Percentiles rank a stretch among this genome's conserved stretches.
These are phyloP conservation scores for Ogataea neopini DNA, from an alignment of 805 yeast species.

Conservation along the genomic window DNA sequence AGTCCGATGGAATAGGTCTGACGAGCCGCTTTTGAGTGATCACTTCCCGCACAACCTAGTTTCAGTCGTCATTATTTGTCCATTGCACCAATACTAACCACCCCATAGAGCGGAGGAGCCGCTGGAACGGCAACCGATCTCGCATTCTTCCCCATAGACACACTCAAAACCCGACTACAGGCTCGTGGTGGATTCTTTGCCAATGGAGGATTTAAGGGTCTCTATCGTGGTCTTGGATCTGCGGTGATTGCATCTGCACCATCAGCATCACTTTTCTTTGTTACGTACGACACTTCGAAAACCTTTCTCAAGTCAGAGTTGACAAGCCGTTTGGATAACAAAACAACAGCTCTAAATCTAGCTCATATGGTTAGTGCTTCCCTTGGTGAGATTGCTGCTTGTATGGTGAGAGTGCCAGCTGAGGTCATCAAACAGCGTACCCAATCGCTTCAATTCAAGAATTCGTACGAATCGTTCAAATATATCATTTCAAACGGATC, in stretches of 20 bases:
- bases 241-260: constrained; percentile 97
- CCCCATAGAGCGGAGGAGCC: constrained; percentile 74
- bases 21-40: too few relatives aligned
- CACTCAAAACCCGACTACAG: constrained; percentile 90
- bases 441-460: constrained; percentile 62
- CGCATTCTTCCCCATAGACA: constrained; percentile 94
- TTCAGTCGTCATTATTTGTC: too few relatives aligned
- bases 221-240: constrained; percentile 90
- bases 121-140: constrained; percentile 97
- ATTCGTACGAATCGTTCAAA: constrained; percentile 68
- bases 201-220: constrained; percentile 92
- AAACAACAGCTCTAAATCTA: constrained; percentile 36
- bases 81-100: constrained; percentile 7
- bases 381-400: constrained; percentile 89
- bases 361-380: constrained; percentile 90
- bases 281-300: constrained; percentile 82
- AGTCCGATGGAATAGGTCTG: too few relatives aligned
- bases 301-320: constrained; percentile 25
- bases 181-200: constrained; percentile 92
- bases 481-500: constrained; percentile 59
- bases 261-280: constrained; percentile 70
- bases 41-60: too few relatives aligned
- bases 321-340: constrained; percentile 26
- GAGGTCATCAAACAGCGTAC: constrained; percentile 96
- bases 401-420: constrained; percentile 93